Conservation (phyloP, 495 filamentous ascomycete genomes). For the Pyronema domesticum region DNA sequence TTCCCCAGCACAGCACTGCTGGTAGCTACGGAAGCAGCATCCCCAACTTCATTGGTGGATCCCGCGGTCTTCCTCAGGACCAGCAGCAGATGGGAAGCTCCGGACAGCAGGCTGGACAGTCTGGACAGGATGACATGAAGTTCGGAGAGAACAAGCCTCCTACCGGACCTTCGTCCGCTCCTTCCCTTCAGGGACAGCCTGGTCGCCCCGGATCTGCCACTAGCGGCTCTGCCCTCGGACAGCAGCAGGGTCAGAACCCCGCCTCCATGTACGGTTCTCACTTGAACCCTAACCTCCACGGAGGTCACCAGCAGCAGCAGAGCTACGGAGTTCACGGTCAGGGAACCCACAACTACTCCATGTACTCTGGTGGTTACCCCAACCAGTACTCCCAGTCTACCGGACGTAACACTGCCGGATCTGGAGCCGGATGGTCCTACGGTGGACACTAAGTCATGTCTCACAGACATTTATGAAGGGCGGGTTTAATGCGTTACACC, state of each 20-base stretch:
- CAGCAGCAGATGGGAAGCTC: conserved; percentile 21
- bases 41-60: conserved; percentile 20
- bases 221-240: conserved; percentile 18
- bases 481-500: no score
- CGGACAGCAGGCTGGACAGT: conserved; percentile 18
- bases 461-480: no score
- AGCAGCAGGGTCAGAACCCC: conserved; percentile 18
- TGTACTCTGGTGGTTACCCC: conserved; percentile 20
- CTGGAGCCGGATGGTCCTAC: conserved; percentile 7
- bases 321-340: conserved; percentile 21
- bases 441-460: not conserved
- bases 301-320: conserved; percentile 16
- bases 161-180: conserved; percentile 23
- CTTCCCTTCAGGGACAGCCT: conserved; percentile 22
- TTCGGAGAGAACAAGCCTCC: conserved; percentile 25
- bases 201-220: conserved; percentile 23
- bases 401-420: conserved; percentile 7
- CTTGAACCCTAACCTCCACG: conserved; percentile 21
- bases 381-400: conserved; percentile 15
- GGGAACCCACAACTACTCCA: conserved; percentile 16
- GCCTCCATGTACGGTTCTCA: conserved; percentile 21
- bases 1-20: conserved; percentile 21
- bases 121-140: conserved; percentile 23
- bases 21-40: conserved; percentile 16
- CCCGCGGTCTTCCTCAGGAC: conserved; percentile 21